Conservation (phyloP, 176 grass and related monocot genomes). For the Guadua angustifolia region DNA sequence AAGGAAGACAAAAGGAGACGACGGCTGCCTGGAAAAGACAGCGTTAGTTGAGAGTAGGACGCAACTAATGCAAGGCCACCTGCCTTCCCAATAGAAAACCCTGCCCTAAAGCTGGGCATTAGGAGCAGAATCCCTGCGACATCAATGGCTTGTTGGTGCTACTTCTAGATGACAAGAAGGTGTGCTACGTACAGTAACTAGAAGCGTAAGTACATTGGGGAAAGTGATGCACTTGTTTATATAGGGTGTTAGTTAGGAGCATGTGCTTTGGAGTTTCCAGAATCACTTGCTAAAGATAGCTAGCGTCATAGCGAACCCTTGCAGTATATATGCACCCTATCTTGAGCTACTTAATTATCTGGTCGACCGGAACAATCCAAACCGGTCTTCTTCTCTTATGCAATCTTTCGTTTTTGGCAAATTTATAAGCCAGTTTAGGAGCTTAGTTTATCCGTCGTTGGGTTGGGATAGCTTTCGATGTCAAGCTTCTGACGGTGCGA, state of each 20-base stretch:
- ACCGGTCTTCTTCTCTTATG: constrained; percentile 36
- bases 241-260: constrained; percentile 32
- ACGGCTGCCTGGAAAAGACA: constrained; percentile 55
- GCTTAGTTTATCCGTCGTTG: not conserved
- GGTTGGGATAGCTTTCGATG: not conserved
- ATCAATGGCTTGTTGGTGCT: constrained; percentile 28
- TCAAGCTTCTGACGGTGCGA: constrained; percentile 15
- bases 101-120: constrained; percentile 18
- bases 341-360: constrained; percentile 10
- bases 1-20: constrained; percentile 52
- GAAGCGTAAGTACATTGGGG: constrained; percentile 10
- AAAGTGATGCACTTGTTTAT: constrained; percentile 15
- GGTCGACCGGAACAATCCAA: constrained; percentile 41
- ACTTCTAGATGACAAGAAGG: not conserved
- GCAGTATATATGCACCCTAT: not conserved
- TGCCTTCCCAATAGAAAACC: constrained; percentile 39
- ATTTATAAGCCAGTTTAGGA: constrained; percentile 22
- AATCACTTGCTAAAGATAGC: constrained; percentile 5
- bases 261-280: constrained; percentile 14
- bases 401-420: constrained; percentile 5
- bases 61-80: constrained; percentile 54
- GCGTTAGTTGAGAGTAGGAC: constrained; percentile 66
- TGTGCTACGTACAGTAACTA: not conserved
- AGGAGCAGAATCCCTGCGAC: constrained; percentile 48
- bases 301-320: constrained; percentile 24